These are phyloP conservation scores for Colletotrichum gloeosporioides DNA, from an alignment of 2,329 filamentous ascomycete genomes.

Conservation along the genomic window DNA sequence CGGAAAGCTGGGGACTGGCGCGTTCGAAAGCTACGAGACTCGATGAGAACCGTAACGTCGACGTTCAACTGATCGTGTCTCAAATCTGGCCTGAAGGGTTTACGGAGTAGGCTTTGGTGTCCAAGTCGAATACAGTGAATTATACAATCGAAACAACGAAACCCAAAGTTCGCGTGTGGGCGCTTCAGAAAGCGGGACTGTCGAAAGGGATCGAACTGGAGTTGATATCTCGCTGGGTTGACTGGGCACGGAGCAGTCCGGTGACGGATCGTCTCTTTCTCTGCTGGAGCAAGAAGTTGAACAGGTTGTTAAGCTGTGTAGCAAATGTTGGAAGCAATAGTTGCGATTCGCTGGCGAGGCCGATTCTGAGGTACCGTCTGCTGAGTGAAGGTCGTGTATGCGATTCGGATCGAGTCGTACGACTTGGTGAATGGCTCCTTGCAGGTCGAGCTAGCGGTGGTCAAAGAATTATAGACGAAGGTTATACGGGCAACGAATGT, in stretches of 20 bases:
- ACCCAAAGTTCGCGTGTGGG: not conserved
- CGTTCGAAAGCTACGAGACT: conserved; percentile 22
- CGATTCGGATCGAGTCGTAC: conserved; percentile 1
- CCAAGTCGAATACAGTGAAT: not conserved
- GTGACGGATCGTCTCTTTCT: not conserved
- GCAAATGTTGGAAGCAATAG: not conserved
- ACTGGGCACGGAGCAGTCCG: not conserved
- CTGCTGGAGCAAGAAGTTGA: not conserved
- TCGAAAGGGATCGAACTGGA: not conserved
- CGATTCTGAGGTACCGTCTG: conserved; percentile 11
- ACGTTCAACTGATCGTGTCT: conserved; percentile 3
- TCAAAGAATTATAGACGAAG: conserved; percentile 26
- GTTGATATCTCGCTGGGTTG: not conserved
- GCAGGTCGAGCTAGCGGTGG: conserved; percentile 8
- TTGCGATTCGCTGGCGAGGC: conserved; percentile 21
- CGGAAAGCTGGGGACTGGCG: conserved; percentile 35
- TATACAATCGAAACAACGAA: conserved; percentile 9
- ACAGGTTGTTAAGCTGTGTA: not conserved
- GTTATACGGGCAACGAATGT: conserved; percentile 25
- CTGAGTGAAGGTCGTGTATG: conserved; percentile 18
- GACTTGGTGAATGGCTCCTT: conserved; percentile 12
- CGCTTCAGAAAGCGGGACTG: not conserved
- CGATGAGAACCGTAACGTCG: not conserved
- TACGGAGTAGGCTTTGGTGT: not conserved
- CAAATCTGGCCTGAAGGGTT: not conserved